A percentile compares a stretch with the other conserved stretches of the same genome.
Evolutionary conservation across 1,284 basidiomycete species (phyloP).

Genomic region (Gymnopus androsaceus): DNA sequence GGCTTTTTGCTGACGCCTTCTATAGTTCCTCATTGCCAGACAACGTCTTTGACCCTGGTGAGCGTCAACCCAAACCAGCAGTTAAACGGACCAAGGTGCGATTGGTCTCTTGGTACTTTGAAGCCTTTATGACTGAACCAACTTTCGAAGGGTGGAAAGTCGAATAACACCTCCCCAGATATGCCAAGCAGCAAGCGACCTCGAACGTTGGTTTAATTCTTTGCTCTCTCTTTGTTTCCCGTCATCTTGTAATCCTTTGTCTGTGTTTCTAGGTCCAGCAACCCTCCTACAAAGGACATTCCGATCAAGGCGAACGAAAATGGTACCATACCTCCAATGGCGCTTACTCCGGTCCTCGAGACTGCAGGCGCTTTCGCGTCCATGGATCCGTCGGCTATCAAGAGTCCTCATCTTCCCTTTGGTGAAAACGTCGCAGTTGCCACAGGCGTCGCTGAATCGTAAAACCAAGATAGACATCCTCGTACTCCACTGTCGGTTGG

Average conservation of each 20-base stretch:
- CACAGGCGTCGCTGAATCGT: slow-evolving; percentile 55
- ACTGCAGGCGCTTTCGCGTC: slow-evolving; percentile 40
- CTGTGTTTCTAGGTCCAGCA: slow-evolving; percentile 41
- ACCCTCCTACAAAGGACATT: slow-evolving; percentile 32
- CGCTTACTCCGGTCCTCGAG: slow-evolving; percentile 33
- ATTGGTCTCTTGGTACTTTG: slow-evolving; percentile 15
- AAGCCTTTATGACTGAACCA: slow-evolving; percentile 16
- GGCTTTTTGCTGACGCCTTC: slow-evolving; percentile 6
- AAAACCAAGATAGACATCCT: slow-evolving; percentile 15
- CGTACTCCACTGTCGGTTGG: neutral
- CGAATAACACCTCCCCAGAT: slow-evolving; percentile 65
- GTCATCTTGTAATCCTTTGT: slow-evolving; percentile 21
- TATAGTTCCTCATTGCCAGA: slow-evolving; percentile 74
- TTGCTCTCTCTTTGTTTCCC: slow-evolving; percentile 21
- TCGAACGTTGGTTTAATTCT: slow-evolving; percentile 46
- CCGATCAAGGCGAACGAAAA: slow-evolving; percentile 41
- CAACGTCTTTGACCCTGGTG: slow-evolving; percentile 81
- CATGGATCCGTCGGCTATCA: slow-evolving; percentile 54
- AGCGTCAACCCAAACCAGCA: slow-evolving; percentile 67
- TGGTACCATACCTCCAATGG: slow-evolving; percentile 38
- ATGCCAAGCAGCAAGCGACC: slow-evolving; percentile 71
- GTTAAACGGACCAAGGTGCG: slow-evolving; percentile 76
- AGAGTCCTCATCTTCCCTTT: slow-evolving; percentile 63
- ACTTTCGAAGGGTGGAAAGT: slow-evolving; percentile 49
- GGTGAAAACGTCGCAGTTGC: slow-evolving; percentile 64